Percentiles rank a stretch among this genome's conserved stretches.
Evolutionary conservation across 1,139 yeast genomes (phyloP).

Genomic region (Neolecta irregularis): DNA sequence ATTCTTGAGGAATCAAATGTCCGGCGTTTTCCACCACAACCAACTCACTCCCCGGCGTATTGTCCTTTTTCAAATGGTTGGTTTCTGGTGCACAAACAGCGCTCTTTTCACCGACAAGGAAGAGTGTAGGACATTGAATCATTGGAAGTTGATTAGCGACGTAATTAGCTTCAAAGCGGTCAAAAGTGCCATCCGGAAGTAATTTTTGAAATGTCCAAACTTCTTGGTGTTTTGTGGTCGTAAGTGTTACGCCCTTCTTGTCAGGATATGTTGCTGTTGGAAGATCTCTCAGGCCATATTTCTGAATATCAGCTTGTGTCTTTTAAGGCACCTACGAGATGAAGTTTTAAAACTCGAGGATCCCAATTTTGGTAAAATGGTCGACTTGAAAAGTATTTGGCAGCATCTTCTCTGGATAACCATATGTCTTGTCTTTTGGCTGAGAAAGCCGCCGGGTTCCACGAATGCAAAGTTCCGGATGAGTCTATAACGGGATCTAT

Average conservation of each 20-base stretch:
- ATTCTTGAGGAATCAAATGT: slow-evolving; percentile 13
- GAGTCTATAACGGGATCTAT: slow-evolving; percentile 14
- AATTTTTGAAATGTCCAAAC: slow-evolving; percentile 12
- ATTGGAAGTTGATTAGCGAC: slow-evolving; percentile 5
- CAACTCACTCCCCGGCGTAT: slow-evolving; percentile 5
- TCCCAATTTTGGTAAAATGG: slow-evolving; percentile 14
- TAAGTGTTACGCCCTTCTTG: slow-evolving; percentile 12
- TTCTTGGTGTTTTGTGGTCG: slow-evolving; percentile 15
- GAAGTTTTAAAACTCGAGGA: slow-evolving; percentile 12
- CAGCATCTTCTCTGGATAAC: slow-evolving; percentile 13
- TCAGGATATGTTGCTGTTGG: slow-evolving; percentile 11
- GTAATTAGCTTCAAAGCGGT: slow-evolving; percentile 5
- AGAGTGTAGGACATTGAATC: slow-evolving; percentile 9
- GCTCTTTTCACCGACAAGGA: slow-evolving; percentile 9
- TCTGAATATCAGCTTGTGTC: no score
- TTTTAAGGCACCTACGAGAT: no score
- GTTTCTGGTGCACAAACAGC: slow-evolving; percentile 1
- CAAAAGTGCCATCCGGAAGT: neutral
- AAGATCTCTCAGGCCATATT: slow-evolving; percentile 11
- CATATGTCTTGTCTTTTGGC: slow-evolving; percentile 14
- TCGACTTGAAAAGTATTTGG: slow-evolving; percentile 8
- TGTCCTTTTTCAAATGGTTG: no score
- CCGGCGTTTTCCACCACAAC: slow-evolving; percentile 7
- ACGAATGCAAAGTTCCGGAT: slow-evolving; percentile 1
- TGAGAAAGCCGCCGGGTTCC: slow-evolving; percentile 9